phyloP scores from a whole-genome alignment of 805 yeast genomes.

The Kodamaea fukazawae region DNA sequence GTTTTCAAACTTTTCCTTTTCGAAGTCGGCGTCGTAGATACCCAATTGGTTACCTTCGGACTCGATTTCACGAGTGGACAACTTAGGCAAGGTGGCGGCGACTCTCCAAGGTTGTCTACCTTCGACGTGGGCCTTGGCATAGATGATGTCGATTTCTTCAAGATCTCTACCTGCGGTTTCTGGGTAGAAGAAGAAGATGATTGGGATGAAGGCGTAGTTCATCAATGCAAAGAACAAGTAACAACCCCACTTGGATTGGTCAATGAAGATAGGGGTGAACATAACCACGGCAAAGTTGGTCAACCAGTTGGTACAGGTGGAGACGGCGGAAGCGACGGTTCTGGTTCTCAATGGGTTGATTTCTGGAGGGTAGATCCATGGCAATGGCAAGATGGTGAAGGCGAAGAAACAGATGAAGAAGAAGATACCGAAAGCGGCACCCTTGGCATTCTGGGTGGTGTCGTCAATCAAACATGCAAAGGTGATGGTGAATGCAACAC shows the following conservation, averaged over 20 bases:
- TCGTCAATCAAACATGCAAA: conserved; percentile 38
- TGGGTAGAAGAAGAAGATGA: conserved; percentile 45
- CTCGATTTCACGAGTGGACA: conserved; percentile 56
- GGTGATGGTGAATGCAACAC: conserved; percentile 38
- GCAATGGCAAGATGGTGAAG: conserved; percentile 44
- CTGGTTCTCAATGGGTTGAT: conserved; percentile 47
- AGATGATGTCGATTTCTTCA: conserved; percentile 55
- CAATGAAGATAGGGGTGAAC: conserved; percentile 45
- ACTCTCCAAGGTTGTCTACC: conserved; percentile 59
- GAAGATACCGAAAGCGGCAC: conserved; percentile 47
- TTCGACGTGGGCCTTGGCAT: conserved; percentile 60
- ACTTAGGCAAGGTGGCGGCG: conserved; percentile 60
- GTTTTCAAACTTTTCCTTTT: conserved; percentile 34
- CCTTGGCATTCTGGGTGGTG: conserved; percentile 37
- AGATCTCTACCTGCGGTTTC: conserved; percentile 45
- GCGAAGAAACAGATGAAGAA: conserved; percentile 44
- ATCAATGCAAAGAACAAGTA: conserved; percentile 42
- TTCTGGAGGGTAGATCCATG: conserved; percentile 50
- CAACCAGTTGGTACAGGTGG: conserved; percentile 47
- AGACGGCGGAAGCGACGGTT: conserved; percentile 43
- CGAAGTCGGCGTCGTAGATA: conserved; percentile 43
- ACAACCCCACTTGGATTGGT: conserved; percentile 37
- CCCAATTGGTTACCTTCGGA: conserved; percentile 59
- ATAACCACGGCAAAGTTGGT: conserved; percentile 44
- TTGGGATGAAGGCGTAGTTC: conserved; percentile 37